Evolutionary conservation across 208 protist genomes (phyloP), one percentile per base, ranked within the genome.

Genomic region (Trypanosoma brucei): DNA sequence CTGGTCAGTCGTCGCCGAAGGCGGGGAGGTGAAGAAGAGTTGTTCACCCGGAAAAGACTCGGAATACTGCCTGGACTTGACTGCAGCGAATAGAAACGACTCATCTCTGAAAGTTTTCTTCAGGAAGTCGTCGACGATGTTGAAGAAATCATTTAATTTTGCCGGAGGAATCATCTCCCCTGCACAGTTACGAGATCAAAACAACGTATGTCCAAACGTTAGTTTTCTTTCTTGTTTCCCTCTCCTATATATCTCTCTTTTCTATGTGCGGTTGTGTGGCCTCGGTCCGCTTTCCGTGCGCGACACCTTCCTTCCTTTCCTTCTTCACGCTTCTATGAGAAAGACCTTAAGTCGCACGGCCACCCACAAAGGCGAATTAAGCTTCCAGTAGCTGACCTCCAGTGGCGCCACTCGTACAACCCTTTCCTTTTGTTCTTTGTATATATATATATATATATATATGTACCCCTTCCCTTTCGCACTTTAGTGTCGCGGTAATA

Each of bases 91-190:
- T 46, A 94, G 54, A 8, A 37, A 54, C 31, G 68, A 83, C 49
- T 92, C 79, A 68, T 94, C 83, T 38, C 88, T 79, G 50, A 94
- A 94, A 9, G 88, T 91, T 60, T 94, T 94, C 40, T 79, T 66
- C 45, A 94, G 92, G 63, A 92, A 91, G 62, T 94, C 83, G 65
- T 94, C 85, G 13, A 94, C 88, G 7, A 89, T 55, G 4, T 55
- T 66, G 69, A 94, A 92, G 61, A 92, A 92, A 9, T 74, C 72
- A 42, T 91, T 87, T 35, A 94, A 66, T 8, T 80, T 90, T 34
- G 54, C 57, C 9, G 84, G 81, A 2, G 76, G 51, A 54, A 91
- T 70, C 88, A 94, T 94, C 22, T 36, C 45, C 59, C 30, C 30
- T 37, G 3, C 11, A 14, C 13, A 6, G 2, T 7, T 37, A 51